A percentile compares a stretch with the other conserved stretches of the same genome.
Evolutionary conservation across 495 filamentous ascomycete genomes (phyloP).

Genomic region (Extremus antarcticus): DNA sequence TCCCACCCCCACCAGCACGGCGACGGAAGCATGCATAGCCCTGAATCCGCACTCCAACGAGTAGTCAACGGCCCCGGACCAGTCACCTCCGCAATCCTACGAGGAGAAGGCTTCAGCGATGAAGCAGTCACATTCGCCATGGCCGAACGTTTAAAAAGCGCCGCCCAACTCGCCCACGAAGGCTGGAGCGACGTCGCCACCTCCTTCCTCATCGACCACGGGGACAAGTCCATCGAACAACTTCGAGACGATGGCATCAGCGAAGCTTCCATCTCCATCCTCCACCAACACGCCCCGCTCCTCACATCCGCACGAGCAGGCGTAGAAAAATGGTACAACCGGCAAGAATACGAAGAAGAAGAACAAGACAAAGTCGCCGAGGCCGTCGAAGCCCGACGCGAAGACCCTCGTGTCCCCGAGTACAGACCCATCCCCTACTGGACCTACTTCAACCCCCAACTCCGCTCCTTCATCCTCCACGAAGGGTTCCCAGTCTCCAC

Average conservation of each 20-base stretch:
- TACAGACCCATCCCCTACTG: not conserved
- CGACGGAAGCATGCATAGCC: conserved; percentile 26
- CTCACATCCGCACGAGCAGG: not conserved
- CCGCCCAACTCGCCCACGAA: conserved; percentile 11
- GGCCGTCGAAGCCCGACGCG: too few species aligned
- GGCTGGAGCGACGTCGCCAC: conserved; percentile 9
- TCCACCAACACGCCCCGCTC: not conserved
- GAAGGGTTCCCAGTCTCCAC: not conserved
- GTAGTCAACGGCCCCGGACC: conserved; percentile 12
- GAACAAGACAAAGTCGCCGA: not conserved
- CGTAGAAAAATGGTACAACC: not conserved
- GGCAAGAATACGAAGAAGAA: not conserved
- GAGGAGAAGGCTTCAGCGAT: conserved; percentile 4
- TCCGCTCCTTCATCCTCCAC: not conserved
- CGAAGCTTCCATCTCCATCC: not conserved
- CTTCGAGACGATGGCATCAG: conserved; percentile 31
- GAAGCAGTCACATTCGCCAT: conserved; percentile 12
- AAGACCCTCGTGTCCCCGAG: too few species aligned
- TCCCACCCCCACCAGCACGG: conserved; percentile 19
- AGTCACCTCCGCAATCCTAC: not conserved
- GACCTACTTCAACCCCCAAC: not conserved
- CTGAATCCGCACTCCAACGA: conserved; percentile 25
- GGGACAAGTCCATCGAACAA: conserved; percentile 1
- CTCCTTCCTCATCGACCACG: conserved; percentile 9
- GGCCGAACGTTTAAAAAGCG: conserved; percentile 2